Evolutionary conservation across 2,329 filamentous ascomycete species (phyloP).

Genomic region (Xylaria sp.): DNA sequence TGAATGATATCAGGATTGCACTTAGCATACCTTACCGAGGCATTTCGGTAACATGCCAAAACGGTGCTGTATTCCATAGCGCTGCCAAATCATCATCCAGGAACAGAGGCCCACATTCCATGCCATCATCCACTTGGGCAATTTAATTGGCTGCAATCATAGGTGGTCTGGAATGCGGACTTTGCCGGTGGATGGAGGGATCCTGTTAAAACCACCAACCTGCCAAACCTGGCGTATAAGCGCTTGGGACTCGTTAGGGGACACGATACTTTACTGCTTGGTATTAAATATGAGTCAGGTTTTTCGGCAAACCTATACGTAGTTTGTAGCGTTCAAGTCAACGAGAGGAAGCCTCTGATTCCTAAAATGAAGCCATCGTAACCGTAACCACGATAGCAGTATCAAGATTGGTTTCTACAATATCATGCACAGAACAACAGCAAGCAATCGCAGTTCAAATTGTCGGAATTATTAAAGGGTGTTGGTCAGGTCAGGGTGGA

Average conservation of each 20-base stretch:
- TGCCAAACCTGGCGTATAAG: neutral
- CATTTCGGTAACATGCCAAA: constrained; percentile 8
- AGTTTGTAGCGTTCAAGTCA: too few species aligned
- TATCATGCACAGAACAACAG: neutral
- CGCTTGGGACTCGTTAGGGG: neutral
- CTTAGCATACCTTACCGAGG: neutral
- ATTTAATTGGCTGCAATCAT: neutral
- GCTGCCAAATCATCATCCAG: neutral
- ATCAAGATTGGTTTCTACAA: neutral
- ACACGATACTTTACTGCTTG: neutral
- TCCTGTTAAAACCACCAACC: neutral
- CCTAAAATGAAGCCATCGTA: neutral
- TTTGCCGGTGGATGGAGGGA: neutral
- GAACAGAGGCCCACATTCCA: neutral
- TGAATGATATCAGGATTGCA: neutral
- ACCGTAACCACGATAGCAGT: neutral
- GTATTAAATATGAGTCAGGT: neutral
- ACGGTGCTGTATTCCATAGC: neutral
- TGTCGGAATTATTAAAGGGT: neutral
- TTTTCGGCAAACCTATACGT: neutral
- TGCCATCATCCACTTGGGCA: neutral
- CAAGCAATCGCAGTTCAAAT: neutral
- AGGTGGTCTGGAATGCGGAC: neutral
- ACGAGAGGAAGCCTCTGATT: neutral
- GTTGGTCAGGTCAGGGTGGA: neutral